These are phyloP conservation scores for Colletotrichum tabaci DNA, from an alignment of 2,329 filamentous ascomycete genomes.

Conservation along the genomic window DNA sequence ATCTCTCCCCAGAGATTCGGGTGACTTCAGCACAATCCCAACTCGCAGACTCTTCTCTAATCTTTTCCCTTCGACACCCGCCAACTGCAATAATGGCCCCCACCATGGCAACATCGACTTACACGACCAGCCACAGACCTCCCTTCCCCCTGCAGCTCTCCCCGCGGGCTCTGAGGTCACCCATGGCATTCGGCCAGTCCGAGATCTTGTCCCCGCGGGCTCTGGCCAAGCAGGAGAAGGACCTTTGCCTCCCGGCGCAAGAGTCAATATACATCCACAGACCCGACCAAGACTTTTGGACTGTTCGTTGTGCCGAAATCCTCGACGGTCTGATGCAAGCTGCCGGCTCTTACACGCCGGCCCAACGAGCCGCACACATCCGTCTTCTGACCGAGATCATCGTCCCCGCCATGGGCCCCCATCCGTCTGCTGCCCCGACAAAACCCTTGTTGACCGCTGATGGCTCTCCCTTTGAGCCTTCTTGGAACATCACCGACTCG, in stretches of 20 bases:
- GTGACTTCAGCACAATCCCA: neutral
- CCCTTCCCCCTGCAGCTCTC: slow-evolving; percentile 29
- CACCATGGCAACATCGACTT: slow-evolving; percentile 28
- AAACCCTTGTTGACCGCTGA: slow-evolving; percentile 38
- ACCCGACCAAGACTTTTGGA: slow-evolving; percentile 41
- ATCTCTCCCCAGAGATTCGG: neutral
- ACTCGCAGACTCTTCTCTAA: slow-evolving; percentile 5
- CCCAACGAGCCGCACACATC: slow-evolving; percentile 35
- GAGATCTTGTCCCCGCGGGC: slow-evolving; percentile 30
- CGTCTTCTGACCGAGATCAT: slow-evolving; percentile 39
- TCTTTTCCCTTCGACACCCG: neutral
- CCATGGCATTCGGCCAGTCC: slow-evolving; percentile 25
- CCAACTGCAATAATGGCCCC: slow-evolving; percentile 25
- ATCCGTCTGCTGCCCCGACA: slow-evolving; percentile 34
- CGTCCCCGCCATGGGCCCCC: slow-evolving; percentile 39
- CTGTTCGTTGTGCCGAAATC: slow-evolving; percentile 34
- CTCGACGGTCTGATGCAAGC: slow-evolving; percentile 40
- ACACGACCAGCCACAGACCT: slow-evolving; percentile 13
- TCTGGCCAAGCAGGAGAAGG: slow-evolving; percentile 35
- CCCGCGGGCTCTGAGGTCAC: slow-evolving; percentile 15
- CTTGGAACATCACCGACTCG: slow-evolving; percentile 41
- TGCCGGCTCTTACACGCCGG: slow-evolving; percentile 39
- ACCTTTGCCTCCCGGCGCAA: slow-evolving; percentile 34
- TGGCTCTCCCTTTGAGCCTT: slow-evolving; percentile 41
- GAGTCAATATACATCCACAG: slow-evolving; percentile 36